Evolutionary conservation across 768 basidiomycete genomes (phyloP).

Genomic region (Suillus lakei): DNA sequence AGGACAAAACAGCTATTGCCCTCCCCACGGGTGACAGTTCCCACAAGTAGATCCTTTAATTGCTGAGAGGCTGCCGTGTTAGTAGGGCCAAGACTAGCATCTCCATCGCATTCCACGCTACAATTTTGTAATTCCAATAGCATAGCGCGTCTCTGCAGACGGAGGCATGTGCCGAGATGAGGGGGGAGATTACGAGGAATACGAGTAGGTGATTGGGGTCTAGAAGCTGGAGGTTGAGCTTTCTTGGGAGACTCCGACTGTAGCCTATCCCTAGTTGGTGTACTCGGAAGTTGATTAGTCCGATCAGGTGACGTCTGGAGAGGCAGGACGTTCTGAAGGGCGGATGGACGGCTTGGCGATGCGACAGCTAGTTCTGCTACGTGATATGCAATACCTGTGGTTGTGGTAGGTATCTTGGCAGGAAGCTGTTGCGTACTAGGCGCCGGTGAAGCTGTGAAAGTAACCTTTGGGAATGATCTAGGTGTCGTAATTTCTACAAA

Average conservation of each 20-base stretch:
- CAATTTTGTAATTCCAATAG: constrained; percentile 48
- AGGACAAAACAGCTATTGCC: constrained; percentile 92
- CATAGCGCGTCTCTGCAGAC: constrained; percentile 62
- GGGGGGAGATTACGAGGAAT: constrained; percentile 39
- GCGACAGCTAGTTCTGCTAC: constrained; percentile 7
- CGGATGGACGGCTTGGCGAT: constrained; percentile 7
- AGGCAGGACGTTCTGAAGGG: constrained; percentile 21
- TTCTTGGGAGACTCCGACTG: constrained; percentile 21
- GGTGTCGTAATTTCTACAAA: constrained; percentile 38
- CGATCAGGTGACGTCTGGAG: constrained; percentile 25
- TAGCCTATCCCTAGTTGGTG: constrained; percentile 19
- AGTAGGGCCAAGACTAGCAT: constrained; percentile 40
- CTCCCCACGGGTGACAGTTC: constrained; percentile 81
- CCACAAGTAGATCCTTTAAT: constrained; percentile 65
- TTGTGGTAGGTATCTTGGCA: constrained; percentile 21
- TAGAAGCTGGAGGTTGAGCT: constrained; percentile 9
- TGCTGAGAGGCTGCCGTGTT: constrained; percentile 61
- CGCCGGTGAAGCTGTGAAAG: constrained; percentile 18
- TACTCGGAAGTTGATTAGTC: constrained; percentile 17
- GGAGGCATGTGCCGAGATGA: constrained; percentile 50
- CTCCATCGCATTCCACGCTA: constrained; percentile 28
- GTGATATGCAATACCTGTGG: constrained; percentile 16
- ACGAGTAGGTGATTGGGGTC: constrained; percentile 22
- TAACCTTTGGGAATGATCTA: constrained; percentile 13
- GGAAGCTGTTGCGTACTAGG: not conserved